These are phyloP conservation scores for Zopfia rhizophila DNA, from an alignment of 2,329 filamentous ascomycete genomes.

Conservation along the genomic window DNA sequence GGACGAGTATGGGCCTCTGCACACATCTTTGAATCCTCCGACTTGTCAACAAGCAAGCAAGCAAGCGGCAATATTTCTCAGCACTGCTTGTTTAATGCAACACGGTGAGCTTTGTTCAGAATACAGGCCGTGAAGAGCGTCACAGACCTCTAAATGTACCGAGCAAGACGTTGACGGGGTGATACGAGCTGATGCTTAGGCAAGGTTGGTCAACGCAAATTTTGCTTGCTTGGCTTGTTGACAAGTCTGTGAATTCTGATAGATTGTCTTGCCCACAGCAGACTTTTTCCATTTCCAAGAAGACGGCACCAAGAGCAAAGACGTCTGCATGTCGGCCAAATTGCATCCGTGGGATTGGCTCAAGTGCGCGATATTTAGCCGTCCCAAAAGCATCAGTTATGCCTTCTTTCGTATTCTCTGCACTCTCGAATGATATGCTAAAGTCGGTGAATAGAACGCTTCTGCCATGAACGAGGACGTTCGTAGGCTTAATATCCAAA, in stretches of 20 bases:
- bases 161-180: no score
- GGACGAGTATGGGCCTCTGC: background rate
- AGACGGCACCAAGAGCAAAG: constrained; percentile 1
- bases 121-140: no score
- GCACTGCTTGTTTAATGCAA: no score
- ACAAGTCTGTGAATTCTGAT: no score
- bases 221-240: no score
- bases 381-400: background rate
- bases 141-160: no score
- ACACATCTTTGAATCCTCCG: constrained; percentile 1
- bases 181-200: no score
- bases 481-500: background rate
- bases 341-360: background rate
- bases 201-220: no score
- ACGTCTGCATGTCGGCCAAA: constrained; percentile 1
- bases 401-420: background rate
- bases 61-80: no score
- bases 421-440: constrained; percentile 13
- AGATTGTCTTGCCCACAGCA: constrained; percentile 1
- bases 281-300: constrained; percentile 4
- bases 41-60: no score
- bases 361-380: background rate
- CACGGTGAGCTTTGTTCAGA: no score
- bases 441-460: constrained; percentile 31
- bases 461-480: background rate